Base-by-base conservation (phyloP, 371 early-diverging fungal genomes). In the Mortierella sp. region DNA sequence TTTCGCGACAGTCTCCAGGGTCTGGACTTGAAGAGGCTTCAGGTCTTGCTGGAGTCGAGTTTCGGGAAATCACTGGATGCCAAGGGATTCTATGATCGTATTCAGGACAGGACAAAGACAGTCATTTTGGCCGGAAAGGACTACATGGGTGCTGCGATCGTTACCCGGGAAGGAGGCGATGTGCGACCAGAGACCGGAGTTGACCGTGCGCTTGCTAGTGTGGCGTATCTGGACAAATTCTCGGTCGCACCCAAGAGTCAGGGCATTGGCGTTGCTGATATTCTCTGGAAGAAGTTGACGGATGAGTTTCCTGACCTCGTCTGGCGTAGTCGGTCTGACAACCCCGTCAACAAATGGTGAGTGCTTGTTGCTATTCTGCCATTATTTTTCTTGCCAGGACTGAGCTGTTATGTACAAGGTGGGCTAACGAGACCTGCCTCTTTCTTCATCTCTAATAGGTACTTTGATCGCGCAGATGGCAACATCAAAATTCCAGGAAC, bases 241-340 rank as follows among this genome's bases (percentile, higher is more conserved):
- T 96, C 97, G 2, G 96, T 98, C 28, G 92, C 93, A 0, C 98
- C 98, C 3, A 90, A 91, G 19, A 93, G 91, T 59, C 98, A 98
- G 87, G 98, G 98, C 13, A 95, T 96, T 50, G 98, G 98, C 0
- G 92, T 97, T 44, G 98, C 98, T 0, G 98, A 98, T 86, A 96
- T 97, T 19, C 79, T 98, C 71, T 98, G 98, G 98, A 91, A 93
- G 46, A 90, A 91, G 69, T 89, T 98, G 88, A 89, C 91, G 50
- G 90, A 91, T 55, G 88, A 88, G n/a, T 96, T 94, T 80, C 93
- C 94, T 0, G 91, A 93, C 85, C 83, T 97, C 71, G 89, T 94
- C 72, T 98, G 98, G 98, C 90, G 98, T 79, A 94, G 95, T 78
- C 91, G 98, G 69, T 89, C 91, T n/a, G 93, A 94, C 54, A 98